A percentile compares a stretch with the other conserved stretches of the same genome.
Evolutionary conservation across 768 basidiomycete genomes (phyloP).

Genomic region (Tricholoma furcatifolium): DNA sequence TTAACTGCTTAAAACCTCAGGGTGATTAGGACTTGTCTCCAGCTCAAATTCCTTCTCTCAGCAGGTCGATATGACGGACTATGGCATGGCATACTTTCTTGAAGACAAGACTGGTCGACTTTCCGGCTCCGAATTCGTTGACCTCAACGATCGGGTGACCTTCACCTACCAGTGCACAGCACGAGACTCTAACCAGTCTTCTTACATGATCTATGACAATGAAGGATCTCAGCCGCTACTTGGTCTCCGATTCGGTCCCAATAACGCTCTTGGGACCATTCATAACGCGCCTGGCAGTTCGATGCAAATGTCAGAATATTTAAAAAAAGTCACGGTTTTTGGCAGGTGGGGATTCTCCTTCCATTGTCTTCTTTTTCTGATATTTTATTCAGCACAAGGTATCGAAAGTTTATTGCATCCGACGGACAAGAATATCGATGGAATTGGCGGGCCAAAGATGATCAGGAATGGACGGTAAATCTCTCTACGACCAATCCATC

Average conservation of each 20-base stretch:
- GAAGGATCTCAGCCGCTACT: slow-evolving; percentile 36
- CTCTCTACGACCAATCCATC: neutral
- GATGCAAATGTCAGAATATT: slow-evolving; percentile 52
- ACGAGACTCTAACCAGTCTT: slow-evolving; percentile 36
- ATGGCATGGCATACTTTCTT: slow-evolving; percentile 60
- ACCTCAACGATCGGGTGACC: slow-evolving; percentile 60
- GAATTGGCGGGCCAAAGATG: slow-evolving; percentile 44
- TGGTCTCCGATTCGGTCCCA: slow-evolving; percentile 50
- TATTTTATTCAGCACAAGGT: slow-evolving; percentile 30
- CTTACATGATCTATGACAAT: slow-evolving; percentile 54
- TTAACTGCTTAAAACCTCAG: neutral
- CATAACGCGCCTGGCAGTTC: slow-evolving; percentile 34
- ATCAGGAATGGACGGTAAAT: slow-evolving; percentile 64
- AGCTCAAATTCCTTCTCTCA: neutral
- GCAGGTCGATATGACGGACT: slow-evolving; percentile 29
- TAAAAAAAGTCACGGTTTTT: slow-evolving; percentile 37
- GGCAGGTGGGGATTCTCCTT: slow-evolving; percentile 36
- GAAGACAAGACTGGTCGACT: slow-evolving; percentile 60
- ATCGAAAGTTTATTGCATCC: slow-evolving; percentile 54
- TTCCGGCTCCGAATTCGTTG: slow-evolving; percentile 56
- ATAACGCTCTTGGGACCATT: slow-evolving; percentile 52
- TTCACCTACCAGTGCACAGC: slow-evolving; percentile 49
- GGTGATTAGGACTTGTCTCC: neutral
- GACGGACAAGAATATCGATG: slow-evolving; percentile 64
- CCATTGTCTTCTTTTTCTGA: slow-evolving; percentile 2